Percentiles rank a stretch among this genome's conserved stretches.
These are phyloP conservation scores for Teratosphaeria pseudoeucalypti DNA, from an alignment of 2,329 filamentous ascomycete species.

Conservation along the genomic window DNA sequence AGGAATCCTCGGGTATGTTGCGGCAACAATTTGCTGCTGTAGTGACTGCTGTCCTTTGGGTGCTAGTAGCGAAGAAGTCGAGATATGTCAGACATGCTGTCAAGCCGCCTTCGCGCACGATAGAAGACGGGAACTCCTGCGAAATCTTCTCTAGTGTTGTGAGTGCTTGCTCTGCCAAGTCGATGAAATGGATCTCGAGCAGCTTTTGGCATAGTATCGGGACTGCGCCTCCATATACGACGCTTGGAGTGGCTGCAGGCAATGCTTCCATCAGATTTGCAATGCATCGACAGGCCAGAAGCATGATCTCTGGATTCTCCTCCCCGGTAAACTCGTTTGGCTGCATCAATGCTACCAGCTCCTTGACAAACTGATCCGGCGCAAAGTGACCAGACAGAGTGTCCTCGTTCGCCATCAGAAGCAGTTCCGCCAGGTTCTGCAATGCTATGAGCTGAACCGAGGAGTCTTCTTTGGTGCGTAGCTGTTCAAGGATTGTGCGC, in stretches of 20 bases:
- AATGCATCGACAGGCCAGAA: constrained; percentile 86
- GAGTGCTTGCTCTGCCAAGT: constrained; percentile 89
- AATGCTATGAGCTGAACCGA: constrained; percentile 85
- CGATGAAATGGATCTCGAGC: constrained; percentile 92
- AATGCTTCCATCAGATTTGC: constrained; percentile 97
- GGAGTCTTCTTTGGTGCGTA: constrained; percentile 74
- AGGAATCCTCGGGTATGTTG: constrained; percentile 90
- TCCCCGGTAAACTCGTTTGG: constrained; percentile 69
- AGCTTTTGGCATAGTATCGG: constrained; percentile 91
- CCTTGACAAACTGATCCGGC: constrained; percentile 89
- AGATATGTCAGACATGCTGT: constrained; percentile 93
- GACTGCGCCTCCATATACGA: constrained; percentile 94
- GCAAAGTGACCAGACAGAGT: constrained; percentile 92
- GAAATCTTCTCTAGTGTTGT: constrained; percentile 98
- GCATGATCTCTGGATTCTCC: constrained; percentile 94
- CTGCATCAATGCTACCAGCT: constrained; percentile 85
- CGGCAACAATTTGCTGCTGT: constrained; percentile 97
- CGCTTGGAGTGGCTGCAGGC: constrained; percentile 82
- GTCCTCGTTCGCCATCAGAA: constrained; percentile 92
- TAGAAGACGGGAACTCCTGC: constrained; percentile 85
- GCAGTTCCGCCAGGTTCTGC: constrained; percentile 83
- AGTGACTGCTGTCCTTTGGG: constrained; percentile 89
- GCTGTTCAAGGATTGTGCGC: constrained; percentile 47
- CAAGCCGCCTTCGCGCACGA: constrained; percentile 88
- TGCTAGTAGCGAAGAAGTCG: constrained; percentile 96